Conservation (phyloP, 192 early-diverging fungal species). For the Coemansia sp. region DNA sequence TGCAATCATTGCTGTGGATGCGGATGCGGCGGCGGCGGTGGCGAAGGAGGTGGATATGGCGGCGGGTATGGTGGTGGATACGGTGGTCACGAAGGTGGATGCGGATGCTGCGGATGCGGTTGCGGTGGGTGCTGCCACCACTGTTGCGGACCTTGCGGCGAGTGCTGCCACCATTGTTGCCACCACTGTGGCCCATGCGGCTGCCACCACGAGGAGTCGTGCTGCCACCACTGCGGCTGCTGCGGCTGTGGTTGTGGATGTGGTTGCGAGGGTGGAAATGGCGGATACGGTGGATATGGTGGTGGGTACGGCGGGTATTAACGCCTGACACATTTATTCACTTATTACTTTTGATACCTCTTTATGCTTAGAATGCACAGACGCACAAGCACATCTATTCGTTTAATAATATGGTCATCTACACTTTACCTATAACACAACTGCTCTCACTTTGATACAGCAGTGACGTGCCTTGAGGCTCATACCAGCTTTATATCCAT, state of each 20-base stretch:
- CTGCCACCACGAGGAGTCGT: slow-evolving; percentile 16
- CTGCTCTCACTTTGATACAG: background rate
- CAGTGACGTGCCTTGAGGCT: too few relatives aligned
- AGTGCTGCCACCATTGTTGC: slow-evolving; percentile 38
- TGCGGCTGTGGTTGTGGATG: slow-evolving; percentile 9
- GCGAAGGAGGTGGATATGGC: slow-evolving; percentile 19
- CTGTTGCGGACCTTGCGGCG: slow-evolving; percentile 28
- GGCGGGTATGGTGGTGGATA: slow-evolving; percentile 11
- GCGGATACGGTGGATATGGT: slow-evolving; percentile 14
- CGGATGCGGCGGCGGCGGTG: slow-evolving; percentile 15
- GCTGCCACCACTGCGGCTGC: slow-evolving; percentile 32
- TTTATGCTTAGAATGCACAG: background rate
- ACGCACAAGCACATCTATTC: background rate
- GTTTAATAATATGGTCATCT: background rate
- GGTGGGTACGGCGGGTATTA: slow-evolving; percentile 12
- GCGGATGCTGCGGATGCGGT: slow-evolving; percentile 17
- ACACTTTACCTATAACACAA: background rate
- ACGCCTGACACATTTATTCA: background rate
- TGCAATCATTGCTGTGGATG: slow-evolving; percentile 28
- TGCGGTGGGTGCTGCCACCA: slow-evolving; percentile 14
- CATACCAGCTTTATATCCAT: background rate
- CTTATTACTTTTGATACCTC: background rate
- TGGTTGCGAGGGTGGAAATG: slow-evolving; percentile 8
- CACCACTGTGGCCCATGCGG: slow-evolving; percentile 27
- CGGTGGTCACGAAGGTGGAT: slow-evolving; percentile 16